Percentiles rank a stretch among this genome's conserved stretches.
Evolutionary conservation across 371 early-diverging fungal genomes (phyloP).

Genomic region (Dentiscutata heterogama): DNA sequence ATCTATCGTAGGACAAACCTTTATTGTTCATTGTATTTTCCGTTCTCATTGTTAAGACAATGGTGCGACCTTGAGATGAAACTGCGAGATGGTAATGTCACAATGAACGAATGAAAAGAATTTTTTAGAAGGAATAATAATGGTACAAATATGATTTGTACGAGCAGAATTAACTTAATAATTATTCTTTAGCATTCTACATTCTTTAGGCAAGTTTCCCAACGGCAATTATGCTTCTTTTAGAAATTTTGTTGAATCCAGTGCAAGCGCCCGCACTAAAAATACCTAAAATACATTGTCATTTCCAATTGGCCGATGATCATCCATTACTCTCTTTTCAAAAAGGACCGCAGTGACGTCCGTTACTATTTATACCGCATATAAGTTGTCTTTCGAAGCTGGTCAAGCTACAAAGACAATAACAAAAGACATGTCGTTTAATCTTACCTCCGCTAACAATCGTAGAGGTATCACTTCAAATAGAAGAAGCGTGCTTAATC

Average conservation of each 20-base stretch:
- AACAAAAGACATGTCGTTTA: constrained; percentile 14
- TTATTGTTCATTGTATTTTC: constrained; percentile 21
- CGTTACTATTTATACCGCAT: not conserved
- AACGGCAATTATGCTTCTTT: constrained; percentile 30
- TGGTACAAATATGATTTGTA: not conserved
- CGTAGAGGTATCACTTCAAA: not conserved
- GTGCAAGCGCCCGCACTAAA: not conserved
- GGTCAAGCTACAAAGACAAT: not conserved
- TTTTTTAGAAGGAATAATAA: constrained; percentile 6
- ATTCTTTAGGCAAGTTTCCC: constrained; percentile 9
- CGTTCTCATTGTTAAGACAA: constrained; percentile 3
- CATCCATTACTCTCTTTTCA: not conserved
- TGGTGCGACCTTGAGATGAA: constrained; percentile 1
- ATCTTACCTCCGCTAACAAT: not conserved
- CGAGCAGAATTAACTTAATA: not conserved
- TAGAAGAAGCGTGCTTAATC: not conserved
- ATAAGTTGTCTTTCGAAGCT: not conserved
- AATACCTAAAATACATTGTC: not conserved
- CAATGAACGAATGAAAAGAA: not conserved
- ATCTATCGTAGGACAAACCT: not conserved
- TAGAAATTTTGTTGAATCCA: constrained; percentile 9
- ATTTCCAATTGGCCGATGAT: constrained; percentile 2
- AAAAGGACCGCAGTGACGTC: constrained; percentile 7
- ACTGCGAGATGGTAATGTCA: not conserved
- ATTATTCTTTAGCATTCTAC: not conserved